Conservation (phyloP, 306 rosid species). For the Prunus persica region DNA sequence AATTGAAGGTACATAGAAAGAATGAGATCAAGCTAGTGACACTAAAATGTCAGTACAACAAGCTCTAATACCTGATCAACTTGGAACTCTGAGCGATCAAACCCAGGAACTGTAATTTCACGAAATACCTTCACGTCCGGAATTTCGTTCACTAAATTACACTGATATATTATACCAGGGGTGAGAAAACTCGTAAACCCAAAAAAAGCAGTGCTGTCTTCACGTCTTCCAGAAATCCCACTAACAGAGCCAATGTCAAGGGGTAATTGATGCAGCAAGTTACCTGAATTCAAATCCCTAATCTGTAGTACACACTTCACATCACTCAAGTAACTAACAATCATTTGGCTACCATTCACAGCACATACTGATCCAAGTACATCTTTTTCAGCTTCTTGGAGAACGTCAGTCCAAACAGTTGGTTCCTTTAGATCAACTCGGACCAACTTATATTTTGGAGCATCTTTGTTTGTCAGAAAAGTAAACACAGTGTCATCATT, state of each 20-base stretch:
- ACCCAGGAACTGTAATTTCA: conserved; percentile 71
- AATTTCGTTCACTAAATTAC: conserved; percentile 50
- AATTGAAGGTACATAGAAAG: neutral
- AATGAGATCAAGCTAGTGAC: neutral
- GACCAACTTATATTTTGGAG: conserved; percentile 82
- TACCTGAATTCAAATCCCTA: conserved; percentile 81
- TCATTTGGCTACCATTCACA: conserved; percentile 71
- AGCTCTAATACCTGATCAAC: conserved; percentile 62
- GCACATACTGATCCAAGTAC: conserved; percentile 77
- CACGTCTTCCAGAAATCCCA: conserved; percentile 72
- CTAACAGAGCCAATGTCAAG: conserved; percentile 80
- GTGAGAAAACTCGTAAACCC: conserved; percentile 83
- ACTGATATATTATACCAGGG: conserved; percentile 83
- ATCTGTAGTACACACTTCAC: conserved; percentile 80
- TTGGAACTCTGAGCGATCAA: conserved; percentile 67
- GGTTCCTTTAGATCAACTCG: conserved; percentile 81
- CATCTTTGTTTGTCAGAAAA: conserved; percentile 82
- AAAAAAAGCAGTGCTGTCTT: conserved; percentile 59
- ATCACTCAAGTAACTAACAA: conserved; percentile 86
- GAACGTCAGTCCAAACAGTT: conserved; percentile 65
- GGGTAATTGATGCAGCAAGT: conserved; percentile 71
- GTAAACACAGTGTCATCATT: conserved; percentile 81
- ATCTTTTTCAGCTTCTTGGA: conserved; percentile 73
- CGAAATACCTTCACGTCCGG: conserved; percentile 83
- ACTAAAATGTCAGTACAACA: neutral